Percentiles rank a stretch among this genome's conserved stretches.
Evolutionary conservation across 805 yeast genomes (phyloP).

Genomic region (Starmerella cellae): DNA sequence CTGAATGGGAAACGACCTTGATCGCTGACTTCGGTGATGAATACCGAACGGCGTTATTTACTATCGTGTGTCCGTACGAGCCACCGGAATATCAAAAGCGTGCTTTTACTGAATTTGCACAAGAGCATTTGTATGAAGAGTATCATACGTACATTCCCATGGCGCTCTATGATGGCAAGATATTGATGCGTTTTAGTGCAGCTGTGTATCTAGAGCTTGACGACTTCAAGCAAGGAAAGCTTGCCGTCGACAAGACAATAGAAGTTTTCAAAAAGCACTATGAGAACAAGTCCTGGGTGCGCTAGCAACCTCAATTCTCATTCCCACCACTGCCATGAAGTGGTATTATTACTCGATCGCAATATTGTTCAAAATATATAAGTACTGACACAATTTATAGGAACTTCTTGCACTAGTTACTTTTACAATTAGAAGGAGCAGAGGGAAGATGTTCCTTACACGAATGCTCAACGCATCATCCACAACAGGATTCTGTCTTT

Average conservation of each 20-base stretch:
- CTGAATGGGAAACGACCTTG: conserved; percentile 31
- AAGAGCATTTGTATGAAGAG: conserved; percentile 21
- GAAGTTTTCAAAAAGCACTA: conserved; percentile 12
- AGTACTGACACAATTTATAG: too few species aligned
- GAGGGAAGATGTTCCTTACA: too few species aligned
- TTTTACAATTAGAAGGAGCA: too few species aligned
- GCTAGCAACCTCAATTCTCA: background rate
- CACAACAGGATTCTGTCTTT: too few species aligned
- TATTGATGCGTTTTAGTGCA: conserved; percentile 43
- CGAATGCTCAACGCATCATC: too few species aligned
- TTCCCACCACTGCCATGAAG: too few species aligned
- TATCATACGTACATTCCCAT: conserved; percentile 40
- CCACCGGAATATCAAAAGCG: conserved; percentile 17
- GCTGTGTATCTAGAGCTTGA: conserved; percentile 45
- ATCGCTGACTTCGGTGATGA: conserved; percentile 31
- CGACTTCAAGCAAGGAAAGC: conserved; percentile 41
- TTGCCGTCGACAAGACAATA: conserved; percentile 29
- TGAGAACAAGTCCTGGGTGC: background rate
- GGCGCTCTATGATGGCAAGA: conserved; percentile 30
- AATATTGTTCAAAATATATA: too few species aligned
- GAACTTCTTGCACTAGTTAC: too few species aligned
- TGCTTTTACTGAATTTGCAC: conserved; percentile 19
- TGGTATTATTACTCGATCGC: too few species aligned
- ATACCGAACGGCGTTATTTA: conserved; percentile 34
- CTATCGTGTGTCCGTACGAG: conserved; percentile 31